phyloP scores from a whole-genome alignment of 352 stramenopile genomes.

The Achlya hypogyna region DNA sequence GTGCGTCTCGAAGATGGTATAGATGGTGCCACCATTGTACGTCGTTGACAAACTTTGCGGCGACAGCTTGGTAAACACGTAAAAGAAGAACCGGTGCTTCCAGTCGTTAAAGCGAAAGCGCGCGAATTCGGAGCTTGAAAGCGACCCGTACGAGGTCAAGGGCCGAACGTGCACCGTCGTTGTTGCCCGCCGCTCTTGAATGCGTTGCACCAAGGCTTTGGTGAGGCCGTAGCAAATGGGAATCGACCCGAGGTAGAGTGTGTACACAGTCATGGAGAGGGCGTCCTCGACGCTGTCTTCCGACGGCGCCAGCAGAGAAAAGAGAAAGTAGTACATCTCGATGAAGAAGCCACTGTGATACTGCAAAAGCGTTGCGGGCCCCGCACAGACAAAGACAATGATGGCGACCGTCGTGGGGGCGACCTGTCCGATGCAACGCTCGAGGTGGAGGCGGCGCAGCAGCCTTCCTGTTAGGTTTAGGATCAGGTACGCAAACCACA shows the following conservation, averaged over 20 bases:
- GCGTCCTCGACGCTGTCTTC: background rate
- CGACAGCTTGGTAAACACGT: background rate
- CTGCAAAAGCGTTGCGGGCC: background rate
- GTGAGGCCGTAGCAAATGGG: no score
- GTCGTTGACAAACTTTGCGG: background rate
- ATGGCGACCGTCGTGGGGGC: background rate
- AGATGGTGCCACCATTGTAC: background rate
- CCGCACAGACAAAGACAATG: background rate
- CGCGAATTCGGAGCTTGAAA: background rate
- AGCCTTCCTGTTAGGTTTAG: background rate
- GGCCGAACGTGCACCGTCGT: background rate
- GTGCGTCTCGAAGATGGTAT: background rate
- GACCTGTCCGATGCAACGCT: background rate
- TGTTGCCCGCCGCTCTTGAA: no score
- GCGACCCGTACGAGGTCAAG: background rate
- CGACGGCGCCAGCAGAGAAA: background rate
- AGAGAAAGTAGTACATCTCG: background rate
- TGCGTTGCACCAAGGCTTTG: no score
- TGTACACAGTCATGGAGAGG: background rate
- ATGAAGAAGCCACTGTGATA: background rate
- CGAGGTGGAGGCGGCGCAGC: background rate
- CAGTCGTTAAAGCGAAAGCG: background rate
- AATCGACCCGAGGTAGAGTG: conserved; percentile 4
- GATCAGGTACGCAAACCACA: conserved; percentile 10
- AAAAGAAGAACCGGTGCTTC: background rate